phyloP scores from a whole-genome alignment of 1,284 basidiomycete species.

The Tilletia indica region DNA sequence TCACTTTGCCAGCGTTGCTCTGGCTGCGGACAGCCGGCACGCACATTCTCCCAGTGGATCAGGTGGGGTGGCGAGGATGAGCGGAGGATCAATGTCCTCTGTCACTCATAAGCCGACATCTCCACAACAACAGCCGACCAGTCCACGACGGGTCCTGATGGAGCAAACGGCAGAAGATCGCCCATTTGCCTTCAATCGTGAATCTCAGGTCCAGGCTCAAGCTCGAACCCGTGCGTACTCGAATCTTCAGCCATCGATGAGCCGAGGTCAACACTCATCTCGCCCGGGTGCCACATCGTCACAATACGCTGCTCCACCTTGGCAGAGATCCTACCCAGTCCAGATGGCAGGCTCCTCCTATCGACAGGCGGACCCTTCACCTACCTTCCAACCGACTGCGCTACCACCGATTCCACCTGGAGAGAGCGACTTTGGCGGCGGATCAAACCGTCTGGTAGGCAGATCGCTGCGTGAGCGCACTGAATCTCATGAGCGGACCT shows the following conservation, averaged over 20 bases:
- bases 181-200: conserved; percentile 7
- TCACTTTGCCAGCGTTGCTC: conserved; percentile 10
- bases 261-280: no score
- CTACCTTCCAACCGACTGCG: neutral
- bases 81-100: neutral
- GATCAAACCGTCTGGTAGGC: no score
- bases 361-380: neutral
- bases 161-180: conserved; percentile 14
- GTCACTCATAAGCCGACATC: neutral
- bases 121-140: conserved; percentile 7
- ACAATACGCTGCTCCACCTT: neutral
- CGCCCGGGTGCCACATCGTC: no score
- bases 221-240: neutral
- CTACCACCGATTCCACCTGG: conserved; percentile 12
- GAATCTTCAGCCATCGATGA: no score
- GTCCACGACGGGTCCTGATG: conserved; percentile 10
- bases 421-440: neutral
- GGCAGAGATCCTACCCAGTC: neutral
- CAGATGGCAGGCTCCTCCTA: neutral
- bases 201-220: conserved; percentile 10
- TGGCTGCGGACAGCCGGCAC: conserved; percentile 2
- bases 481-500: no score
- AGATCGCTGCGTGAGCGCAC: no score
- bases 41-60: neutral
- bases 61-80: neutral